phyloP scores from a whole-genome alignment of 768 basidiomycete species.

The Boletus vinaceobasis region DNA sequence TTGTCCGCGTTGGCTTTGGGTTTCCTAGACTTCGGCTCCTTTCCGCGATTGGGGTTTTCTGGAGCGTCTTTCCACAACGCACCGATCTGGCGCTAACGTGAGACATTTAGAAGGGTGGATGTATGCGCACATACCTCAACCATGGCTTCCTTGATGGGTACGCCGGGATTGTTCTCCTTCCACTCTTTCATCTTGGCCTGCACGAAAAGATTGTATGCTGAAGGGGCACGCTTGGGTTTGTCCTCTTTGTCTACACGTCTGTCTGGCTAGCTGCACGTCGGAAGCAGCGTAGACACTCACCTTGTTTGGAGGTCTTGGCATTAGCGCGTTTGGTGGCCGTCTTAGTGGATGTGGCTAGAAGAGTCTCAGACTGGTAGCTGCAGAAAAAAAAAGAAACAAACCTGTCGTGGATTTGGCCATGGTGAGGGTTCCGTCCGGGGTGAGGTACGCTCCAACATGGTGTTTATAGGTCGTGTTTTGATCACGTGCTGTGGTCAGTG shows the following conservation, averaged over 20 bases:
- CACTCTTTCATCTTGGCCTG: conserved; percentile 55
- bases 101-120: conserved; percentile 1
- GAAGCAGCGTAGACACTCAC: conserved; percentile 22
- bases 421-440: conserved; percentile 8
- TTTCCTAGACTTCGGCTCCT: conserved; percentile 46
- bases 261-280: neutral
- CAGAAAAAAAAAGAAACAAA: conserved; percentile 18
- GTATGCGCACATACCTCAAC: conserved; percentile 30
- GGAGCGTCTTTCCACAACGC: conserved; percentile 55
- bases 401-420: conserved; percentile 56
- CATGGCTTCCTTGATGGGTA: conserved; percentile 54
- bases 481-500: conserved; percentile 30
- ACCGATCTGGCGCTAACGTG: conserved; percentile 43
- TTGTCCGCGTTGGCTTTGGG: conserved; percentile 35
- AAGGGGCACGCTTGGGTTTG: conserved; percentile 56
- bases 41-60: conserved; percentile 63
- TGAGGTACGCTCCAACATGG: conserved; percentile 2
- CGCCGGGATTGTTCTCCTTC: conserved; percentile 49
- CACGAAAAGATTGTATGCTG: conserved; percentile 58
- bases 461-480: conserved; percentile 26
- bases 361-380: neutral
- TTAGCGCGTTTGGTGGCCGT: conserved; percentile 54
- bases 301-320: conserved; percentile 39
- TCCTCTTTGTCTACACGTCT: conserved; percentile 34
- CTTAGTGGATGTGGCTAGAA: conserved; percentile 54